Evolutionary conservation across 2,329 filamentous ascomycete species (phyloP).

Genomic region (Ophiocordyceps polyrhachis-furcata): DNA sequence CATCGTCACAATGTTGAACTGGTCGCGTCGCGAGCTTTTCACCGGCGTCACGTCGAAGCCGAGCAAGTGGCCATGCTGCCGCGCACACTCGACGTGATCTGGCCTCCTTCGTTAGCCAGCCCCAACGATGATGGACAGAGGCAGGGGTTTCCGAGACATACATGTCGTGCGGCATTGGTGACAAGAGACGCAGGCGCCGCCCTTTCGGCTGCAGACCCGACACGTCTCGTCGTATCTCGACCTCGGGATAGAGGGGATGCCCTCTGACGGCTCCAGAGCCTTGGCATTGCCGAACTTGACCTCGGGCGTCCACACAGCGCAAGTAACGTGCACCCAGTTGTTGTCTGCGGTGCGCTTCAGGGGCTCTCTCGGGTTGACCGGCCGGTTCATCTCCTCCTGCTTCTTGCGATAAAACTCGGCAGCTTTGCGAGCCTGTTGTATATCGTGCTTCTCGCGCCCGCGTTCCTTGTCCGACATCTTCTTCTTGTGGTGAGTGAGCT

Average conservation of each 20-base stretch:
- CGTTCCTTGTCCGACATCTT: constrained; percentile 78
- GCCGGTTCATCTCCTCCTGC: constrained; percentile 71
- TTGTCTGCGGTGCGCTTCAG: constrained; percentile 89
- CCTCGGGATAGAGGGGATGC: constrained; percentile 64
- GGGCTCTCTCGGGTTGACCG: constrained; percentile 68
- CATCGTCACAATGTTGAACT: constrained; percentile 60
- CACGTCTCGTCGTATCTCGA: constrained; percentile 60
- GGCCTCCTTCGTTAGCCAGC: constrained; percentile 2
- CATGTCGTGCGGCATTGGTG: constrained; percentile 45
- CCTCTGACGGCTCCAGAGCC: constrained; percentile 70
- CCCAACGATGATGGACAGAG: not conserved
- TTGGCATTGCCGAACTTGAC: constrained; percentile 80
- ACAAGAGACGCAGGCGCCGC: constrained; percentile 69
- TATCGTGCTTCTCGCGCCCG: constrained; percentile 73
- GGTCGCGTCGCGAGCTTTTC: constrained; percentile 73
- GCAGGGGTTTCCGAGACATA: constrained; percentile 19
- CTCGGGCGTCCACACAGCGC: constrained; percentile 80
- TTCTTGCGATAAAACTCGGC: constrained; percentile 67
- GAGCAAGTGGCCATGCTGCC: constrained; percentile 62
- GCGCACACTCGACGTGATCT: constrained; percentile 72
- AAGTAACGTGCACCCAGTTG: constrained; percentile 95
- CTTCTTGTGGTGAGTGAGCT: constrained; percentile 45
- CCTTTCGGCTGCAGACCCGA: constrained; percentile 59
- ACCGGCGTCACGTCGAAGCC: constrained; percentile 84
- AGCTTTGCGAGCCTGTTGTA: constrained; percentile 61